phyloP scores from a whole-genome alignment of 2,329 filamentous ascomycete genomes.

The Neophaeococcomyces aloes region DNA sequence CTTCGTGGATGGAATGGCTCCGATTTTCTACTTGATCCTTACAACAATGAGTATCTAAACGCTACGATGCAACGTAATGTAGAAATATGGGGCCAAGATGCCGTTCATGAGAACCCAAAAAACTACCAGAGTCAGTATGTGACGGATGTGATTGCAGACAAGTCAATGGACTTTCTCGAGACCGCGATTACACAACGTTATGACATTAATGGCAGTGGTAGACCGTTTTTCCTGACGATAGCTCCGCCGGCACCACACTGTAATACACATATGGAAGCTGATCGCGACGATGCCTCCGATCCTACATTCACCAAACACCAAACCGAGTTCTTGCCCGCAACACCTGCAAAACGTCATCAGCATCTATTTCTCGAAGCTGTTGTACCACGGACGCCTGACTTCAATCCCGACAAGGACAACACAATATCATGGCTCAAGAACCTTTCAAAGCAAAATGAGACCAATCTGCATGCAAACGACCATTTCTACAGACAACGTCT shows the following conservation, averaged over 20 bases:
- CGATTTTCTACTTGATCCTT: conserved; percentile 36
- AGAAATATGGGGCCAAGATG: conserved; percentile 15
- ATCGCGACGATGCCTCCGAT: neutral
- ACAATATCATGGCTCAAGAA: conserved; percentile 38
- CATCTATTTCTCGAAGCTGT: conserved; percentile 50
- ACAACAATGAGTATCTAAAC: conserved; percentile 59
- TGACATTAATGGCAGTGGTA: conserved; percentile 20
- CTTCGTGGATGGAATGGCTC: conserved; percentile 30
- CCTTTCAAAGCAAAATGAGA: conserved; percentile 36
- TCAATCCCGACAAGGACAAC: conserved; percentile 50
- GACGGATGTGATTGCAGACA: conserved; percentile 50
- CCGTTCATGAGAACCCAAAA: conserved; percentile 36
- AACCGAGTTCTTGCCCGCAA: conserved; percentile 38
- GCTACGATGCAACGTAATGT: conserved; percentile 51
- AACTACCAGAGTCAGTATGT: conserved; percentile 47
- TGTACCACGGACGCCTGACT: conserved; percentile 53
- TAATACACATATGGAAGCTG: conserved; percentile 33
- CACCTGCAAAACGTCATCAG: conserved; percentile 51
- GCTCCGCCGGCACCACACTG: conserved; percentile 59
- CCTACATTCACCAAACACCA: conserved; percentile 19
- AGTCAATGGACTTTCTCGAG: conserved; percentile 50
- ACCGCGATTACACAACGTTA: conserved; percentile 42
- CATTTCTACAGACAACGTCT: conserved; percentile 43
- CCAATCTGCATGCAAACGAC: conserved; percentile 42
- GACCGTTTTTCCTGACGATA: conserved; percentile 57